These are phyloP conservation scores for Sarocladium oryzae DNA, from an alignment of 2,329 filamentous ascomycete genomes.

Conservation along the genomic window DNA sequence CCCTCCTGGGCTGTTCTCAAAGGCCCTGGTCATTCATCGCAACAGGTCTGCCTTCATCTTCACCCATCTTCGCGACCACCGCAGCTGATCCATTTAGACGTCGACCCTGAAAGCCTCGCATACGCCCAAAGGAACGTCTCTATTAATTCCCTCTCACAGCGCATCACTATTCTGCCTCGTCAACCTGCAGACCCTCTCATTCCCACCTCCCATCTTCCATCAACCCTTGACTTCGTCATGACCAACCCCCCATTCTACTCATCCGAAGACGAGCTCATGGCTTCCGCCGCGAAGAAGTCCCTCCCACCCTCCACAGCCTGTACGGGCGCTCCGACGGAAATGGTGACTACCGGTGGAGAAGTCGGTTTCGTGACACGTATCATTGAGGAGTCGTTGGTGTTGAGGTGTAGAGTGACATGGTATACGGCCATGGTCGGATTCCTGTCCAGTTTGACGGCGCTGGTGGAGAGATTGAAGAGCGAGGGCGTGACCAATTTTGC, in stretches of 20 bases:
- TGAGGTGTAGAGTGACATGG: constrained; percentile 66
- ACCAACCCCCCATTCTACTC: constrained; percentile 93
- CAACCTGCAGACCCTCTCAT: constrained; percentile 50
- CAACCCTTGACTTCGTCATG: constrained; percentile 71
- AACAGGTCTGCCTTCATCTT: constrained; percentile 37
- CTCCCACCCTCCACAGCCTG: constrained; percentile 63
- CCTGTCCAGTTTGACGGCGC: constrained; percentile 56
- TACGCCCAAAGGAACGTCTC: constrained; percentile 63
- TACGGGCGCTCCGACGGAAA: constrained; percentile 75
- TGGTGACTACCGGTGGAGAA: constrained; percentile 78
- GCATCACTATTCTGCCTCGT: constrained; percentile 59
- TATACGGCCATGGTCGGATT: constrained; percentile 91
- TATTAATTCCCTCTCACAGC: constrained; percentile 55
- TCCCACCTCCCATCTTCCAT: constrained; percentile 39
- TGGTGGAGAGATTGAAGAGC: constrained; percentile 53
- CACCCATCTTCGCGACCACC: constrained; percentile 2
- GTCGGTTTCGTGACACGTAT: constrained; percentile 66
- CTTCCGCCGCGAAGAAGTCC: constrained; percentile 59
- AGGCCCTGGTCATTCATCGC: constrained; percentile 69
- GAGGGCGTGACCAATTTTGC: constrained; percentile 69
- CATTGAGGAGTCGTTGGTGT: constrained; percentile 58
- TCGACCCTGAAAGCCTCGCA: constrained; percentile 63
- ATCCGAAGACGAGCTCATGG: constrained; percentile 62
- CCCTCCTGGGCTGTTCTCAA: constrained; percentile 67
- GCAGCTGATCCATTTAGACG: constrained; percentile 41